Base-by-base conservation (phyloP, 345 rosid species). In the Trapa bicornis region DNA sequence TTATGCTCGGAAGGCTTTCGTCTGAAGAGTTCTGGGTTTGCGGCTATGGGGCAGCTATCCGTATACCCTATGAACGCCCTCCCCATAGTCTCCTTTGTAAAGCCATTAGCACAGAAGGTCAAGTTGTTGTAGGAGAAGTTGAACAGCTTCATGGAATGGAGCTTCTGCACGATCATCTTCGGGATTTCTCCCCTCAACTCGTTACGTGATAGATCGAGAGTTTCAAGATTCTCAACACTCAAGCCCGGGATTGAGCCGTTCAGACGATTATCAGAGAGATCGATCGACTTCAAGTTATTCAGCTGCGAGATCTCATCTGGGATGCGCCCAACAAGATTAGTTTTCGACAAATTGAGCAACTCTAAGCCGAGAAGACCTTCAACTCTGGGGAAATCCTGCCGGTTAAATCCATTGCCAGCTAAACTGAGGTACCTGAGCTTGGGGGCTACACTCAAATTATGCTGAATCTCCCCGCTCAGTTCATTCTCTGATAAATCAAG, bases 41-140 rank as follows among this genome's bases (percentile, higher is more conserved):
- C 96, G 66, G 97, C 96, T n/a, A 92, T 85, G 10, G 97, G 98
- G 68, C 98, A 92, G 80, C 80, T 82, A 69, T 80, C 86, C 36
- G 77, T 67, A 39, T 86, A 83, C 7, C 97, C 97, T 69, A 72
- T 76, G 76, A 92, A 92, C 61, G 81, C 85, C 37, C 69, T 74
- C 68, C 64, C 67, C 33, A 89, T 52, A 68, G 79, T 80, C 68
- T 84, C 79, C 0, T 64, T 73, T 5, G 89, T 77, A 62, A 88
- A 73, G 62, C 79, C 76, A 12, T 77, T 70, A 14, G 83, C 80
- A 75, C 98, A 92, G 17, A 92, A 77, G 69, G 90, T 86, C 61
- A 92, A 75, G 83, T 88, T 92, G 79, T 92, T 92, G 87, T 79
- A 83, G 57, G 98, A 89, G 81, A 92, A 89, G 83, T 89, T 89